Percentiles rank a stretch among this genome's conserved stretches.
These are phyloP conservation scores for Leishmania tropica DNA, from an alignment of 208 protist genomes.

Conservation along the genomic window DNA sequence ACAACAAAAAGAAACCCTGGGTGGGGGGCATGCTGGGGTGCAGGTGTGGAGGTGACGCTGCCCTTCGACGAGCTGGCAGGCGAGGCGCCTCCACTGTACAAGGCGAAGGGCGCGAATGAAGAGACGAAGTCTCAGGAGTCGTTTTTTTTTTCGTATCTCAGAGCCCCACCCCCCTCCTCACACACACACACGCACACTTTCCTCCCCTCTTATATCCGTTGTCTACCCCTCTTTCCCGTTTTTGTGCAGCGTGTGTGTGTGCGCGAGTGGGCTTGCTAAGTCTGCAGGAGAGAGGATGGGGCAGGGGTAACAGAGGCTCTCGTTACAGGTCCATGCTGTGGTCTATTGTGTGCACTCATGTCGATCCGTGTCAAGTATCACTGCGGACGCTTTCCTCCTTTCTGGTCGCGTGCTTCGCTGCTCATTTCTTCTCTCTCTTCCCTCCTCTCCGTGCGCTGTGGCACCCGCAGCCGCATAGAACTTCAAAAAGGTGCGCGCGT, in stretches of 20 bases:
- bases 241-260: not conserved
- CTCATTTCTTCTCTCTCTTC: not conserved
- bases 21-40: not conserved
- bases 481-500: not conserved
- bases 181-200: not conserved
- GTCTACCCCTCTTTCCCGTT: not conserved
- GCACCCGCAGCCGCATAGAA: conserved; percentile 2
- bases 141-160: not conserved
- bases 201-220: not conserved
- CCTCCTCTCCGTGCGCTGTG: not conserved
- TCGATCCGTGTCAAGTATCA: not conserved
- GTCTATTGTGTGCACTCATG: not conserved
- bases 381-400: not conserved
- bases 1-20: not conserved
- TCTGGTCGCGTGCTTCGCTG: not conserved
- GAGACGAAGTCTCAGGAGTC: not conserved
- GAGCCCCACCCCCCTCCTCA: not conserved
- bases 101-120: not conserved
- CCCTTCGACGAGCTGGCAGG: not conserved
- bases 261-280: not conserved
- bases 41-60: not conserved
- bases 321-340: not conserved
- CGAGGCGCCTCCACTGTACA: not conserved
- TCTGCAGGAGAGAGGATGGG: not conserved
- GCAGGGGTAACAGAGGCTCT: not conserved